phyloP scores from a whole-genome alignment of 2,329 filamentous ascomycete species.

The Aspergillus piperis region DNA sequence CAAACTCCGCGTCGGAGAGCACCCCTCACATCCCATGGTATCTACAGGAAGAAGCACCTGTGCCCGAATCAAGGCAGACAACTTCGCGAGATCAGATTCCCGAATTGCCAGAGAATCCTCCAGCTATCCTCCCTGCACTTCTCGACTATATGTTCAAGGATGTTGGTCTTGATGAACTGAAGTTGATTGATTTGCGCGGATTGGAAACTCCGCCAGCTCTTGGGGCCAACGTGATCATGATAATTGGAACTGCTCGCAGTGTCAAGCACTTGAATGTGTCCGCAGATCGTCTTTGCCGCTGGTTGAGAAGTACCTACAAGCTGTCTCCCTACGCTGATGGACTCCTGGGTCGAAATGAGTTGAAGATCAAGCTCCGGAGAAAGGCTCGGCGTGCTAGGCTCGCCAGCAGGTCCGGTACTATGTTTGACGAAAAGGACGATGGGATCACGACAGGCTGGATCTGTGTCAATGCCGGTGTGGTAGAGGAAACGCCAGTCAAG shows the following conservation, averaged over 20 bases:
- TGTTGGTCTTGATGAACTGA: constrained; percentile 80
- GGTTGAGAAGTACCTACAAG: constrained; percentile 72
- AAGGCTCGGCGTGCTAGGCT: constrained; percentile 80
- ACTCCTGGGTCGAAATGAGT: constrained; percentile 81
- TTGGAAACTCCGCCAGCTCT: constrained; percentile 85
- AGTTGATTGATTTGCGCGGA: constrained; percentile 76
- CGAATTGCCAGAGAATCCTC: constrained; percentile 67
- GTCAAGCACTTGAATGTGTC: constrained; percentile 92
- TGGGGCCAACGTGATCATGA: constrained; percentile 86
- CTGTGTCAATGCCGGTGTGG: constrained; percentile 81
- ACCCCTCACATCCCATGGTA: constrained; percentile 71
- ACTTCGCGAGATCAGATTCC: constrained; percentile 61
- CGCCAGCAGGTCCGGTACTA: constrained; percentile 68
- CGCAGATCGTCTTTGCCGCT: constrained; percentile 84
- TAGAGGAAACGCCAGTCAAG: constrained; percentile 54
- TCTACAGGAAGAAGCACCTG: constrained; percentile 62
- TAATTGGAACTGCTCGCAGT: constrained; percentile 86
- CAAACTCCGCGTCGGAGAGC: constrained; percentile 7
- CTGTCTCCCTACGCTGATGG: constrained; percentile 81
- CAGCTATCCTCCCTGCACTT: constrained; percentile 69
- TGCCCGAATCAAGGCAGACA: constrained; percentile 43
- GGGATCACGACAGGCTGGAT: constrained; percentile 94
- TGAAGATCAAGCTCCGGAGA: constrained; percentile 81
- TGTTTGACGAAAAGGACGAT: constrained; percentile 66
- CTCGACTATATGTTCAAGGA: constrained; percentile 79